Evolutionary conservation across 768 basidiomycete species (phyloP), one percentile per base, ranked within the genome.

Genomic region (Termitomyces sp.): DNA sequence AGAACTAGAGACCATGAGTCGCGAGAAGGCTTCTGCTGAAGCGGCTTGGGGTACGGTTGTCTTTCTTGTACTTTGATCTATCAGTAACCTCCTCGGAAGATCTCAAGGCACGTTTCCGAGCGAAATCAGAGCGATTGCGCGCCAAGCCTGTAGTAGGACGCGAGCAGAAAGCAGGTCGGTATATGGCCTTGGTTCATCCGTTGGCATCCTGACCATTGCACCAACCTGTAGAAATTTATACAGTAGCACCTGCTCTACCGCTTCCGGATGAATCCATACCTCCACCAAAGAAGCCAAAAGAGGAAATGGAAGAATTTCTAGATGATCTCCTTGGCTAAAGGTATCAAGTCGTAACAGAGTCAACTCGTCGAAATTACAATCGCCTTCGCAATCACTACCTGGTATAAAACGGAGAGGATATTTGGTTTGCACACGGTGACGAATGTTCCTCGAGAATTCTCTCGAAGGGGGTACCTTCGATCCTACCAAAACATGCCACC

Each of bases 21-120:
- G 80, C 21, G 89, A 90, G 59, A 92, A 91, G 63, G 78, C 79
- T 1, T 78, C 80, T 5, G 89, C 89, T 0, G 89, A 91, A 57
- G 90, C 91, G 12, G 80, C 79, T 23, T 75, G 88, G 77, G 91
- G 91, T 89, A 74, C 61, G 21, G 17, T 28, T 51, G 35, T 28
- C 35, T 53, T 40, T 47, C 52, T 38, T 23, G 44, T 12, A 15
- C 33, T 47, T 33, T 40, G 23, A 57, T 26, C 31, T 14, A 33
- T 55, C 0, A 48, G 21, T 47, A 21, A 35, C 5, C 14, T 3
- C 23, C 5, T 30, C 26, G 11, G 31, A 66, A 87, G 86, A 86
- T 56, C 68, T 87, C 21, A 86, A 85, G 63, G 69, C 71, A 1
- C 73, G 84, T 33, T 84, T 87, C 57, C 72, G 77, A 64, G 80